These are phyloP conservation scores for Backusella macrospora DNA, from an alignment of 192 early-diverging fungal genomes.

Conservation along the genomic window DNA sequence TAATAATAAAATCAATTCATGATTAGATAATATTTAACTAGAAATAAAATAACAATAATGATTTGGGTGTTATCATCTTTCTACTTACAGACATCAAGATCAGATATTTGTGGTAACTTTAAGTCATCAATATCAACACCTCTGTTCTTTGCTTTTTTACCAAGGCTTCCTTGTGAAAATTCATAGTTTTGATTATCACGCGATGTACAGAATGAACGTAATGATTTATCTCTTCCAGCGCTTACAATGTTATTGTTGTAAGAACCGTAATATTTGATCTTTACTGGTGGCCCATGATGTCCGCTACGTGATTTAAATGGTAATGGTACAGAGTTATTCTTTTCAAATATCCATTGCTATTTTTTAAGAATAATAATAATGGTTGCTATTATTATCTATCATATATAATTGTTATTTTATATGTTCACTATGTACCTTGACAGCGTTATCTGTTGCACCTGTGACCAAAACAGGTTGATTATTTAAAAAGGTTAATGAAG, in stretches of 20 bases:
- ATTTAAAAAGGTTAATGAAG: slow-evolving; percentile 77
- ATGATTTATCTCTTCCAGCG: slow-evolving; percentile 80
- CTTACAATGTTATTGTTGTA: slow-evolving; percentile 71
- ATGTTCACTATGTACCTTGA: slow-evolving; percentile 78
- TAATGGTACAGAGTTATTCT: slow-evolving; percentile 74
- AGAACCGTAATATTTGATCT: slow-evolving; percentile 75
- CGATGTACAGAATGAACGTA: slow-evolving; percentile 83
- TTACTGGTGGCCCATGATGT: slow-evolving; percentile 83
- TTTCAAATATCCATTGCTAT: slow-evolving; percentile 95
- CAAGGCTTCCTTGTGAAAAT: slow-evolving; percentile 80
- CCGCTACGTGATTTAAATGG: slow-evolving; percentile 85
- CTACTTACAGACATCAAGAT: slow-evolving; percentile 68
- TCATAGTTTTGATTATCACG: slow-evolving; percentile 84
- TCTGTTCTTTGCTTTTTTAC: slow-evolving; percentile 68
- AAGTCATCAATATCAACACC: slow-evolving; percentile 64
- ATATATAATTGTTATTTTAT: no score
- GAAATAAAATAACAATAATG: background rate
- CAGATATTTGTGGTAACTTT: slow-evolving; percentile 73
- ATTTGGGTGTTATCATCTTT: background rate
- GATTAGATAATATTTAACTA: background rate
- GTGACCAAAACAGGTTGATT: slow-evolving; percentile 88
- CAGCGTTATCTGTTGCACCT: slow-evolving; percentile 86
- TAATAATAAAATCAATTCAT: slow-evolving; percentile 1
- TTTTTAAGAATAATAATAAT: background rate
- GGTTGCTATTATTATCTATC: no score